Base-by-base conservation (phyloP, 768 basidiomycete species). In the Stropharia rugosoannulata region DNA sequence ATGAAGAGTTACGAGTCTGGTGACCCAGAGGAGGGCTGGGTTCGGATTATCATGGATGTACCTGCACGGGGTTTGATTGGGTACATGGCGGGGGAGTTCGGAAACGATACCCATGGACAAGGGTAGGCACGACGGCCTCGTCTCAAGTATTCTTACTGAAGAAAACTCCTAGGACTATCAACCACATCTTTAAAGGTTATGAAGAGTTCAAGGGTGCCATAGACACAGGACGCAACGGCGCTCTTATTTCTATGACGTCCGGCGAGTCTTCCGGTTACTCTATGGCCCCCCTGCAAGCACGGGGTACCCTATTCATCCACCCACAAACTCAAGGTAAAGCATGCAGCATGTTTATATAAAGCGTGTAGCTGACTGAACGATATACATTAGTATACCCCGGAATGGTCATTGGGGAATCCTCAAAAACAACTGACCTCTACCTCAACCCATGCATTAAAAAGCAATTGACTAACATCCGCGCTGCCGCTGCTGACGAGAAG, bases 1-100 rank as follows among this genome's bases (percentile, higher is more conserved):
- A 79, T 81, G 75, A 64, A 68, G 49, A 74, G 70, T 54, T 81
- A 80, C 53, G 78, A 80, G 10, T 62, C 70, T 16, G 76, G 74
- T 39, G 68, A 69, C n/a, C 66, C 66, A 4, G 77, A 77, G 46
- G 79, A 79, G 38, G 78, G 78, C 9, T 80, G 73, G 73, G 73
- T 77, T 6, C 73, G 69, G 48, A 73, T 80, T 11, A 70, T 78
- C 18, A 77, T 80, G 75, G 75, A 81, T 29, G 74, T 80, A 11
- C 78, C 79, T 35, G 73, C 78, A 4, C 59, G 79, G 25, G 78
- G 79, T 1, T 65, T 81, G 41, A 79, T 81, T 67, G 78, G 78
- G 6, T 81, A 80, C 54, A 76, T 81, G 74, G 75, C 78, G 47
- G 79, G 78, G 19, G 79, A 81, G 59, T 80, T 81, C 56, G 75